phyloP scores from a whole-genome alignment of 208 protist species.

The Leishmania braziliensis region DNA sequence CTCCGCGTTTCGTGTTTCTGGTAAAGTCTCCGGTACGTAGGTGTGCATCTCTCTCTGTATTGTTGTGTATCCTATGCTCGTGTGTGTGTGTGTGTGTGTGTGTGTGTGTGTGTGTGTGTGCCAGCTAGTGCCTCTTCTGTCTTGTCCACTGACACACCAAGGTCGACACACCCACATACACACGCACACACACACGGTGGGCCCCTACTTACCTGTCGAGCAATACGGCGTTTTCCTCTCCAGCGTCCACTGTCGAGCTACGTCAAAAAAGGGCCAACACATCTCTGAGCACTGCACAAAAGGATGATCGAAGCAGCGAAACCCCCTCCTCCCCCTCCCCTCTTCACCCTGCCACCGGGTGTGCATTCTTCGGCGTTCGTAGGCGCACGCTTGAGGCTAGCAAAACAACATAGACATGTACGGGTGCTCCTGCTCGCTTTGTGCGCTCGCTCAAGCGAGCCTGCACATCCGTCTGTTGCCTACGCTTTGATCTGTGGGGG shows the following conservation, averaged over 20 bases:
- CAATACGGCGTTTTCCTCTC: not conserved
- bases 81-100: conserved; percentile 3
- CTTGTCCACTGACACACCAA: not conserved
- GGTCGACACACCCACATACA: not conserved
- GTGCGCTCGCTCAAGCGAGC: not conserved
- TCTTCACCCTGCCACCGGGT: not conserved
- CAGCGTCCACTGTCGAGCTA: not conserved
- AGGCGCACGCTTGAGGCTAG: not conserved
- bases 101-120: conserved; percentile 7
- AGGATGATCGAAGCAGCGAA: not conserved
- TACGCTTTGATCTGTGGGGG: not conserved
- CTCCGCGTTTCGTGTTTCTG: not conserved
- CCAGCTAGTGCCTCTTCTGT: not conserved
- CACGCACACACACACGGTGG: not conserved
- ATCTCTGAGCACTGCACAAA: not conserved
- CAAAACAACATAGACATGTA: not conserved
- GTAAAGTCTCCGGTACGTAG: not conserved
- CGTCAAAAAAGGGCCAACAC: not conserved
- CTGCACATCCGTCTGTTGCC: not conserved
- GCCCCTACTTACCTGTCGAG: not conserved
- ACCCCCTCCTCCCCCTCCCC: not conserved
- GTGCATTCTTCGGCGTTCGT: not conserved
- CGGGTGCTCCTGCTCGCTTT: not conserved
- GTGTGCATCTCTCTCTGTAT: not conserved
- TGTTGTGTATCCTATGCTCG: not conserved